A percentile compares a stretch with the other conserved stretches of the same genome.
These are phyloP conservation scores for Pseudoscleropodium purum DNA, from an alignment of 225 moss, liverwort and hornwort genomes.

Conservation along the genomic window DNA sequence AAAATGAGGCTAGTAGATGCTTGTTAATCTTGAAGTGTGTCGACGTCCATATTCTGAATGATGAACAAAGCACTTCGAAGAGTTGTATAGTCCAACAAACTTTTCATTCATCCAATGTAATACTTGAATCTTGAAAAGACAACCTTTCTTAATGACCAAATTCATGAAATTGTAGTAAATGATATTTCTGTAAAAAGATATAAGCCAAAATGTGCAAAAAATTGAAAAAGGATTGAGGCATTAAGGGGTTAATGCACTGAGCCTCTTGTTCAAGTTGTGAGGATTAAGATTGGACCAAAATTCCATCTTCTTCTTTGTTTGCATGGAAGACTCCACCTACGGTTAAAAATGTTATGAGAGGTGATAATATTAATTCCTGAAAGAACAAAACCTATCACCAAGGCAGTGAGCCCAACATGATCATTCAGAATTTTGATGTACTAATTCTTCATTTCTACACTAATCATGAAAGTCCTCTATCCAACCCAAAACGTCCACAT, in stretches of 20 bases:
- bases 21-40: too few species aligned
- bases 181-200: too few species aligned
- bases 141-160: too few species aligned
- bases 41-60: too few species aligned
- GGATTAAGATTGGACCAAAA: background rate
- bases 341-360: background rate
- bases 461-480: background rate
- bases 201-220: too few species aligned
- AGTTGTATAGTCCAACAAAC: too few species aligned
- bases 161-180: too few species aligned
- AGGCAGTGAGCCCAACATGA: too few species aligned
- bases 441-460: background rate
- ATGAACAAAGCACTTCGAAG: too few species aligned
- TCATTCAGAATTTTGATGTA: background rate
- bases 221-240: too few species aligned
- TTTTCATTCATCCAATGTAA: too few species aligned
- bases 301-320: background rate
- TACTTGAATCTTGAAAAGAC: too few species aligned
- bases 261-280: background rate
- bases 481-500: background rate
- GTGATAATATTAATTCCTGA: background rate
- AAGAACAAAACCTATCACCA: background rate
- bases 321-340: fast-evolving
- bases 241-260: background rate
- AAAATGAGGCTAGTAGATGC: background rate